Evolutionary conservation across 768 basidiomycete genomes (phyloP), one percentile per base, ranked within the genome.

Genomic region (Mrakia gelida): DNA sequence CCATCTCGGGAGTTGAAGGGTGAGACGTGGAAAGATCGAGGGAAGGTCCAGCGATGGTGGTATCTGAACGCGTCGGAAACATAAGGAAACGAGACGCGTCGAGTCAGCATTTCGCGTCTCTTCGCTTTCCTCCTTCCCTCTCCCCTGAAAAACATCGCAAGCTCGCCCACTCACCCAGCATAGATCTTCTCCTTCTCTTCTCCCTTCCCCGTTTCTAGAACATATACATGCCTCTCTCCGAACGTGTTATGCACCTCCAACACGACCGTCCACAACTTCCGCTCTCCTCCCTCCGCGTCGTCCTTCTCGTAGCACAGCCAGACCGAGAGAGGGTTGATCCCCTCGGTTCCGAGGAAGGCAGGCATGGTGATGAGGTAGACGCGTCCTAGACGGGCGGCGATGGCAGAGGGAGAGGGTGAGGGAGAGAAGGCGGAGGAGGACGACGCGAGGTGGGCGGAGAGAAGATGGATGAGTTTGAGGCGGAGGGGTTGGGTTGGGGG

Each of bases 341-440:
- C 91, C 81, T 91, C 89, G 73, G 86, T 88, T 0, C 91, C 91
- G 41, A 90, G 77, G 73, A 89, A 88, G 73, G 87, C 89, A 4
- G 91, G 91, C 89, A 91, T 91, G 3, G 91, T 91, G 84, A 92
- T 85, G 86, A 92, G 88, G 90, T 91, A 93, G 0, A 88, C 87
- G 77, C 89, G 89, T 9, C 86, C 84, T 8, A 90, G 70, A 0
- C 76, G 56, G 7, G 73, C 73, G 15, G 38, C n/a, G 11, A 54
- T 38, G 38, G 80, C 41, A 0, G 77, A 59, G 3, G 26, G 26
- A 0, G 28, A 79, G 49, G 73, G 34, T 7, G 72, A 52, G 49
- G 38, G 38, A 38, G 38, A 38, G 3, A 75, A 54, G 52, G 16
- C 52, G 13, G 26, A 79, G 49, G 73, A 41, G 10, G 72, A 43